Base-by-base conservation (phyloP, 371 early-diverging fungal genomes). In the Choanephora cucurbitarum region DNA sequence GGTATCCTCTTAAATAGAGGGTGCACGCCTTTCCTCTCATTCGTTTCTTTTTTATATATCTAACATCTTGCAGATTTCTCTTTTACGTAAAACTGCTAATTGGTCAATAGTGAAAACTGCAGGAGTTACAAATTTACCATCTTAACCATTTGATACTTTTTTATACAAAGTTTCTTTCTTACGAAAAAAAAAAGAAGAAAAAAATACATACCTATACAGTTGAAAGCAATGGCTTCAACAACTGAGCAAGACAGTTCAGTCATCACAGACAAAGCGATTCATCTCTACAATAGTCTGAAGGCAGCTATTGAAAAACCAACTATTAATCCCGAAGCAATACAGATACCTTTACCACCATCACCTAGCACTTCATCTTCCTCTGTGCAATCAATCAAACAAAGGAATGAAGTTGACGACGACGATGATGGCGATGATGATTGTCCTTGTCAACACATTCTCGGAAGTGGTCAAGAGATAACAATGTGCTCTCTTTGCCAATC, bases 401-500 rank as follows among this genome's bases (percentile, higher is more conserved):
- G 33, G 23, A 32, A 31, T 23, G 31, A 32, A 24, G 24, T 40
- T 51, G 31, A 43, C 44, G 10, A 24, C 58, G 34, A 49, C 46
- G 21, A 23, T 47, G 41, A 19, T 39, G 32, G 34, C 40, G 33
- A 47, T 34, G 15, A 47, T 1, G 73, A 75, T 13, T 82, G 82
- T 50, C 67, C 75, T 44, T 82, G 82, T 53, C 67, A 68, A 34
- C 58, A 64, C 43, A 66, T 79, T 24, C 32, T 74, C n/a, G 60
- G 57, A 10, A 56, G 58, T 2, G 54, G 52, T 22, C 63, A 72
- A 18, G 66, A 73, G 1, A 60, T 48, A 14, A 39, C 57, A 7
- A 58, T 60, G 15, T 86, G 87, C 50, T 67, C 71, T 7, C 67
- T 81, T n/a, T 86, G 87, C 55, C 69, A 78, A 24, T 81, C 77